Base-by-base conservation (phyloP, 768 basidiomycete species). In the Mrakia gelida region DNA sequence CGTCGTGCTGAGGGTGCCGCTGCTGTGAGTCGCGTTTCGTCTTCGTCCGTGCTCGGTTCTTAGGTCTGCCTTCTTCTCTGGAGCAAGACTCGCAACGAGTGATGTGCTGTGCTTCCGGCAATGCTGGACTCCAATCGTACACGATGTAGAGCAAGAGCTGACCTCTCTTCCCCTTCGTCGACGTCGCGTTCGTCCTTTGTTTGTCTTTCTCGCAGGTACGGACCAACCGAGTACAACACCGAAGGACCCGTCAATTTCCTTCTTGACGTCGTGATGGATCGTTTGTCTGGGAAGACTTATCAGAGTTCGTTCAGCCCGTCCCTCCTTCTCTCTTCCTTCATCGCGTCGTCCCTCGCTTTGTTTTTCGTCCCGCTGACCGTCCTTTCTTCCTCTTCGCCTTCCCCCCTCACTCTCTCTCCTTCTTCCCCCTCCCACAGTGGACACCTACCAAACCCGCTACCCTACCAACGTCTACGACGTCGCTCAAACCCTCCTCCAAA, bases 391-490 rank as follows among this genome's bases (percentile, higher is more conserved):
- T 34, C 5, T n/a, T 10, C 15, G 34, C 38, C 15, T 21, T n/a
- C n/a, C 26, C 7, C 26, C 43, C 34, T 21, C n/a, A 28, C 23
- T 13, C 59, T 18, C 54, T 52, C 21, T 9, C 0, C 18, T 38
- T 41, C 7, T 0, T 38, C 59, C 41, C 4, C 49, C 38, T 15
- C 52, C 23, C 4, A 41, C 43, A 81, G 81, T 98, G 96, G 96
- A 99, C 83, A 91, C 96, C 83, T 96, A 90, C 83, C 94, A 93
- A 34, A 92, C 91, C 26, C 88, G 96, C 41, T 96, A 92, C 85
- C 96, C 96, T 0, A 98, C 96, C 34, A 94, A 94, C 81, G 90
- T 93, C 16, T 81, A 90, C 45, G 95, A 98, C 82, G 91, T 98
- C 75, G 94, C 92, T 2, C 86, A 89, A 30, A 95, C 96, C 82